These are phyloP conservation scores for Cucurbita ficifolia DNA, from an alignment of 306 rosid genomes.

Conservation along the genomic window DNA sequence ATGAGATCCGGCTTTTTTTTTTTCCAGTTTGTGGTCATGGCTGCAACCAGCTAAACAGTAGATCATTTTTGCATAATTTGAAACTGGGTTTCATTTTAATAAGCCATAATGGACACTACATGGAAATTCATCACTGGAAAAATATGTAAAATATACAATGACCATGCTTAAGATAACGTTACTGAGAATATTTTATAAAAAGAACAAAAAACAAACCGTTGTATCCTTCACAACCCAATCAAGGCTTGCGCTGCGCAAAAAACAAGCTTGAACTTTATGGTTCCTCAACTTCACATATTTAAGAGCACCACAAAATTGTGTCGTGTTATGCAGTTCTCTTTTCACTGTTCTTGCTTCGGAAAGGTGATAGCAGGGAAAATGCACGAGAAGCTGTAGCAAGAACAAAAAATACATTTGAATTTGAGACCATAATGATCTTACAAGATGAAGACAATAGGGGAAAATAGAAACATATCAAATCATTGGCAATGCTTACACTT, in stretches of 20 bases:
- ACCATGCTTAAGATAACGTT: not conserved
- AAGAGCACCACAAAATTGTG: conserved; percentile 9
- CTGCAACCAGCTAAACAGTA: conserved; percentile 5
- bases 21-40: not conserved
- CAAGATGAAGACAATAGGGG: not conserved
- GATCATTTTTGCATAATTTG: not conserved
- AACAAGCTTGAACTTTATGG: not conserved
- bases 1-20: not conserved
- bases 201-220: conserved; percentile 3
- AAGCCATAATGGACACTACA: not conserved
- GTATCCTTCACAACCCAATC: not conserved
- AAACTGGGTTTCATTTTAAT: not conserved
- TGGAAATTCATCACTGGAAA: conserved; percentile 19
- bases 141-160: conserved; percentile 6
- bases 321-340: conserved; percentile 35
- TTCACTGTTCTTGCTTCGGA: conserved; percentile 71
- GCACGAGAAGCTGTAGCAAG: conserved; percentile 63
- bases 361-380: conserved; percentile 86
- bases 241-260: not conserved
- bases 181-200: not conserved
- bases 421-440: not conserved
- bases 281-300: conserved; percentile 4
- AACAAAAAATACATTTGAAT: conserved; percentile 6
- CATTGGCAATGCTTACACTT: conserved; percentile 50
- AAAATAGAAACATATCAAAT: not conserved